phyloP scores from a whole-genome alignment of 225 moss, liverwort and hornwort genomes.

The Polytrichum commune region DNA sequence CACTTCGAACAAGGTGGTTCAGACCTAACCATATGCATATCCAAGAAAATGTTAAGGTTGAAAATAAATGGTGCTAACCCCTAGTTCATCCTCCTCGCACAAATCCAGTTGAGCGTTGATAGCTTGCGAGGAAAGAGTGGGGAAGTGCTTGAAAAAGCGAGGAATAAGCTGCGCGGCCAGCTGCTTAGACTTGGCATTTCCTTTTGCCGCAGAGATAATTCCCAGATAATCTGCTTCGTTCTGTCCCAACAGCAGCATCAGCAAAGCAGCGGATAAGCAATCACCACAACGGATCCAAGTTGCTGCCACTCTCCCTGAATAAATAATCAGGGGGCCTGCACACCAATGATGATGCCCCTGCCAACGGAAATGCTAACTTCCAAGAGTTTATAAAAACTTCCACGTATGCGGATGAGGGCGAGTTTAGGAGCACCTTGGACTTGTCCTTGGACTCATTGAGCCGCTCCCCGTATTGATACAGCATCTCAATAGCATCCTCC shows the following conservation, averaged over 20 bases:
- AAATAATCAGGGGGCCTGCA: too few species aligned
- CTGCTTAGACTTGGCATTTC: conserved; percentile 91
- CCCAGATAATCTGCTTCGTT: conserved; percentile 96
- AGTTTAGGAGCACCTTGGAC: conserved; percentile 31
- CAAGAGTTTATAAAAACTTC: conserved; percentile 2
- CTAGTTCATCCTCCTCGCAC: conserved; percentile 97
- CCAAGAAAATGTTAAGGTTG: not conserved
- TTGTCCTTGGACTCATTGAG: conserved; percentile 62
- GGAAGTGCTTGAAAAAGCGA: conserved; percentile 92
- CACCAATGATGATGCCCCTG: not conserved
- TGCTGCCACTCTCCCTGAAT: not conserved
- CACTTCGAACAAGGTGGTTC: too few species aligned
- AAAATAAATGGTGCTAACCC: conserved; percentile 50
- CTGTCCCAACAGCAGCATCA: conserved; percentile 31
- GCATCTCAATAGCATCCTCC: conserved; percentile 58
- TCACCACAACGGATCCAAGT: not conserved
- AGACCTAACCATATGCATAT: not conserved
- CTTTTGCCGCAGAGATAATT: conserved; percentile 90
- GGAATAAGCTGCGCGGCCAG: conserved; percentile 94
- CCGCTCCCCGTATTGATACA: conserved; percentile 62
- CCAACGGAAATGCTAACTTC: conserved; percentile 3
- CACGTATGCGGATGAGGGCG: not conserved
- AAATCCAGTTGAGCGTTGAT: conserved; percentile 98
- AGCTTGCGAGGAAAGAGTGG: conserved; percentile 72
- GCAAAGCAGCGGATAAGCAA: not conserved